Base-by-base conservation (phyloP, 805 yeast genomes). In the Pichia cephalocereana region DNA sequence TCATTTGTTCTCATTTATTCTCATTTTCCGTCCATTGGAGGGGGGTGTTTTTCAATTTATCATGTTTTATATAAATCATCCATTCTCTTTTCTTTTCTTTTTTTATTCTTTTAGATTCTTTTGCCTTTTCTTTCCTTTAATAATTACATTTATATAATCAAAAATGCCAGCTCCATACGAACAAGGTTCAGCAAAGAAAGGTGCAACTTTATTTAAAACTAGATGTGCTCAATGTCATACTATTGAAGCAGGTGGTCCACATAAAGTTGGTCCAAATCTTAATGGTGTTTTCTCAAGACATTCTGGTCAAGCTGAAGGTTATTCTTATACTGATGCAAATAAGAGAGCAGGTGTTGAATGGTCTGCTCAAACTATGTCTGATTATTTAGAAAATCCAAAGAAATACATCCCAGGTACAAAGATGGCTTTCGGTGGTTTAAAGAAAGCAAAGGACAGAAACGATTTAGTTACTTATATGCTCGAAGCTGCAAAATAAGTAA, bases 371-470 rank as follows among this genome's bases (percentile, higher is more conserved):
- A 79, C 88, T 70, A 80, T 93, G 85, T 78, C 84, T 62, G 96
- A 86, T 71, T 93, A 93, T 84, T 82, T 93, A 73, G 95, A 86
- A 75, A 93, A 93, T 86, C 99, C 99, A 77, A 93, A 93, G 95
- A 93, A 93, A 79, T 93, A 89, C 80, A 89, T 93, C 62, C 99
- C 99, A 70, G 99, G 99, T 73, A 93, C 98, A 78, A 93, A 93
- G 86, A 93, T 93, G 99, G 98, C 99, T 58, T 93, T 91, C 65
- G 99, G 96, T 76, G 99, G 99, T 77, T 82, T 93, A 74, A 93
- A 93, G 90, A 93, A 93, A 82, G 83, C 89, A 58, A 91, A 89
- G 84, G 99, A 93, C 80, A 88, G 98, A 83, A 86, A 87, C 76
- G 98, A 93, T 71, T 76, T 93, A 71, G 74, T 91, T 66, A 80